Base-by-base conservation (phyloP, 2,329 filamentous ascomycete species). In the Trichoderma citrinoviride region DNA sequence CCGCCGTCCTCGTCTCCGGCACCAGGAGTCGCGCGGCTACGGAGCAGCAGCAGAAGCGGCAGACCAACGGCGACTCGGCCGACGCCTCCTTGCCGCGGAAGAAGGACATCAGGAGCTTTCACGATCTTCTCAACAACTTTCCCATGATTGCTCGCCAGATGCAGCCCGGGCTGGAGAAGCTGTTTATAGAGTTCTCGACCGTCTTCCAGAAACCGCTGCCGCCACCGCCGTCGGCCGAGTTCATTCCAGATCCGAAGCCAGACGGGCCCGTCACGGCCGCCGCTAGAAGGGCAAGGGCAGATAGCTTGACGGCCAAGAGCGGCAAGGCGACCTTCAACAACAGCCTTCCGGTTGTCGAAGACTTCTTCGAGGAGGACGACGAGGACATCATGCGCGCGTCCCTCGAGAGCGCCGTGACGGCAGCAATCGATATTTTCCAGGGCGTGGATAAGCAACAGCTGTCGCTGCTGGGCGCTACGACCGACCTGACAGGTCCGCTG, bases 131-230 rank as follows among this genome's bases (percentile, higher is more conserved):
- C 47, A 91, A 91, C 70, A 88, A 93, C 71, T 99, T 98, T 70
- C 95, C 95, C 1, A 91, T 96, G 86, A 98, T 99, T 71, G 93
- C 93, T 25, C 86, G 92, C 66, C 95, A 99, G 77, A 97, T 99
- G 93, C 93, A 97, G 71, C 86, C 90, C 2, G 95, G 95, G 0
- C 78, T 99, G 40, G 94, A 99, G 73, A 89, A 89, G 72, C 80
- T 98, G 27, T 97, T 98, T 73, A 88, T 90, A 67, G 93, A 98
- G 71, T 98, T 99, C 75, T 89, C 87, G 6, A 87, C 87, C 50
- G 90, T 94, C 62, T 89, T 97, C 69, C 91, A 96, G 69, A 93
- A 91, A 72, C 92, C 92, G 6, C 77, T 96, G 6, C 92, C 92
- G 3, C 89, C 90, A 17, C 90, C 90, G 1, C 90, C 87, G 1